A percentile compares a stretch with the other conserved stretches of the same genome.
Evolutionary conservation across 2,329 filamentous ascomycete genomes (phyloP).

Genomic region (Aspergillus fumigatiaffinis): DNA sequence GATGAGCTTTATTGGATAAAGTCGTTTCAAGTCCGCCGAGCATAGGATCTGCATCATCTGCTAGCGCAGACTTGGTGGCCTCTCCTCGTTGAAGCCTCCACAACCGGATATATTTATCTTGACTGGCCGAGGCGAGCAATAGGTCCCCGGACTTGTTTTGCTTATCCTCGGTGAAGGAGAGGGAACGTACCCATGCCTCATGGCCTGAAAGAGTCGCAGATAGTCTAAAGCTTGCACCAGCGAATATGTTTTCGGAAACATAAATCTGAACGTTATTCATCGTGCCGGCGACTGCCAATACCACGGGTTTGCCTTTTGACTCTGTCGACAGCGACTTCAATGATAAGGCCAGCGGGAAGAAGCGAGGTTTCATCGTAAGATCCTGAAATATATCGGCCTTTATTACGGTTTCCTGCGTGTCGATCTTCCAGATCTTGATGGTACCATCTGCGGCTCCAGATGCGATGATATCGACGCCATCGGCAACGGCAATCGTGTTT

Average conservation of each 20-base stretch:
- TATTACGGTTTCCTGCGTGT: constrained; percentile 24
- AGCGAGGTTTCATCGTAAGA: constrained; percentile 69
- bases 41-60: constrained; percentile 33
- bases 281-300: constrained; percentile 84
- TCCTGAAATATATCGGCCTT: constrained; percentile 59
- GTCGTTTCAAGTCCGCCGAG: constrained; percentile 56
- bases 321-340: constrained; percentile 57
- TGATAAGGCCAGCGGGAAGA: constrained; percentile 76
- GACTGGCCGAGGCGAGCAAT: constrained; percentile 85
- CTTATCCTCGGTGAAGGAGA: constrained; percentile 70
- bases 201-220: constrained; percentile 80
- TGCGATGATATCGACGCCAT: constrained; percentile 48
- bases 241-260: constrained; percentile 48
- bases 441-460: constrained; percentile 62
- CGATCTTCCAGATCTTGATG: constrained; percentile 65
- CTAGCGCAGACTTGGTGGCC: constrained; percentile 53
- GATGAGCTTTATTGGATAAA: constrained; percentile 84
- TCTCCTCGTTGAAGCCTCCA: constrained; percentile 79
- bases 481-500: constrained; percentile 56
- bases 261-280: constrained; percentile 78
- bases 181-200: constrained; percentile 88
- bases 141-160: constrained; percentile 58
- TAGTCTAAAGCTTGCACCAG: constrained; percentile 56
- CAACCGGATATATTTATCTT: constrained; percentile 93
- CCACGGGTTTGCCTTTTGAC: constrained; percentile 45